A percentile compares a stretch with the other conserved stretches of the same genome.
phyloP scores from a whole-genome alignment of 2,329 filamentous ascomycete genomes.

The Fusarium sp. region DNA sequence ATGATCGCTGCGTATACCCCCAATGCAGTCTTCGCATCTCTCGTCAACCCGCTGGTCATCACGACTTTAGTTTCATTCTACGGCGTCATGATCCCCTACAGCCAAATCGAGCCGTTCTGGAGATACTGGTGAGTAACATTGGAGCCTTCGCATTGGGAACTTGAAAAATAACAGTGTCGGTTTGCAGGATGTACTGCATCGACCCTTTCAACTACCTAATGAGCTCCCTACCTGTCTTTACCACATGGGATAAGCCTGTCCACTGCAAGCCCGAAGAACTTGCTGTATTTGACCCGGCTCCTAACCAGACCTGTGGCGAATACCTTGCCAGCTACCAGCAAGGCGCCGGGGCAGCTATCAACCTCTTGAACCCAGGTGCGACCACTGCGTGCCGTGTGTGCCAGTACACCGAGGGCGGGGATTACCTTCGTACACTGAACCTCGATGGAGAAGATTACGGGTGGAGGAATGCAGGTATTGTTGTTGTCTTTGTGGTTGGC shows the following conservation, averaged over 20 bases:
- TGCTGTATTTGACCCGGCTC: not conserved
- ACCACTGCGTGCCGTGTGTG: not conserved
- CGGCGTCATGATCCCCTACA: not conserved
- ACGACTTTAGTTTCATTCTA: not conserved
- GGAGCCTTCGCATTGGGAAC: not conserved
- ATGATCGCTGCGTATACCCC: not conserved
- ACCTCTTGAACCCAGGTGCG: not conserved
- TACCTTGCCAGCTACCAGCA: not conserved
- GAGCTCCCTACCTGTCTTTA: not conserved
- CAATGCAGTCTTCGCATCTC: not conserved
- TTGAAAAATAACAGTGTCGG: not conserved
- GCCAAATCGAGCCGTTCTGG: not conserved
- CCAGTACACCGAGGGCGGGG: conserved; percentile 58
- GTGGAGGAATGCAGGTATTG: conserved; percentile 67
- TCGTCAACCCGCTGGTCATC: not conserved
- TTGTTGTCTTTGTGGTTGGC: conserved; percentile 59
- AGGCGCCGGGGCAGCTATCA: not conserved
- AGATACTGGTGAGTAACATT: not conserved
- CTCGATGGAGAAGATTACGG: conserved; percentile 64
- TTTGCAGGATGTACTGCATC: not conserved
- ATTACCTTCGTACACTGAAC: conserved; percentile 65
- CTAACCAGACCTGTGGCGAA: not conserved
- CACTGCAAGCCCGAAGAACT: not conserved
- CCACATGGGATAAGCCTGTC: not conserved
- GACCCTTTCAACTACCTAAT: not conserved